A percentile compares a stretch with the other conserved stretches of the same genome.
These are phyloP conservation scores for Penicillium olsonii DNA, from an alignment of 2,329 filamentous ascomycete genomes.

Conservation along the genomic window DNA sequence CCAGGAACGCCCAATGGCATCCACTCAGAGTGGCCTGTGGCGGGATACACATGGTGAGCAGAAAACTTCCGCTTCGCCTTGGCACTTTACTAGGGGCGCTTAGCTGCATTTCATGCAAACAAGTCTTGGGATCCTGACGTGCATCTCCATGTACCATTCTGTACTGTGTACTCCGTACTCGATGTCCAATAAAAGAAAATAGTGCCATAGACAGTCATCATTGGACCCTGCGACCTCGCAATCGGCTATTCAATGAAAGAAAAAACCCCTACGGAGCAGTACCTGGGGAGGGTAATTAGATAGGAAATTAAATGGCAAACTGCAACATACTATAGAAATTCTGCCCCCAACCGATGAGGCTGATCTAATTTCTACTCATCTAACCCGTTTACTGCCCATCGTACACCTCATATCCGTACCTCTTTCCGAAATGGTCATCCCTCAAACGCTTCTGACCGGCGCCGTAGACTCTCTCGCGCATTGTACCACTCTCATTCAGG, in stretches of 20 bases:
- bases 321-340: too few relatives aligned
- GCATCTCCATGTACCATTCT: too few relatives aligned
- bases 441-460: not conserved
- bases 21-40: too few relatives aligned
- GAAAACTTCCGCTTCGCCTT: not conserved
- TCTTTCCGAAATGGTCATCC: not conserved
- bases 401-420: conserved; percentile 3
- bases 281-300: too few relatives aligned
- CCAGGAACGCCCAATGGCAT: not conserved
- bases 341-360: not conserved
- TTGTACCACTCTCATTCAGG: not conserved
- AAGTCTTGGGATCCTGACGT: not conserved
- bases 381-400: not conserved
- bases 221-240: too few relatives aligned
- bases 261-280: too few relatives aligned
- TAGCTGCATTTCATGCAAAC: not conserved
- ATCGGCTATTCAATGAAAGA: too few relatives aligned
- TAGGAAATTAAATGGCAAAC: too few relatives aligned
- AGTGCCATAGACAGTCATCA: too few relatives aligned
- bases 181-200: too few relatives aligned
- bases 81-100: not conserved
- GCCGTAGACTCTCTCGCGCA: not conserved
- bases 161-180: too few relatives aligned
- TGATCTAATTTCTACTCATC: not conserved
- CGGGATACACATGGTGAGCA: too few relatives aligned